These are phyloP conservation scores for Eudorina sp. DNA, from an alignment of 139 green algal species.

Conservation along the genomic window DNA sequence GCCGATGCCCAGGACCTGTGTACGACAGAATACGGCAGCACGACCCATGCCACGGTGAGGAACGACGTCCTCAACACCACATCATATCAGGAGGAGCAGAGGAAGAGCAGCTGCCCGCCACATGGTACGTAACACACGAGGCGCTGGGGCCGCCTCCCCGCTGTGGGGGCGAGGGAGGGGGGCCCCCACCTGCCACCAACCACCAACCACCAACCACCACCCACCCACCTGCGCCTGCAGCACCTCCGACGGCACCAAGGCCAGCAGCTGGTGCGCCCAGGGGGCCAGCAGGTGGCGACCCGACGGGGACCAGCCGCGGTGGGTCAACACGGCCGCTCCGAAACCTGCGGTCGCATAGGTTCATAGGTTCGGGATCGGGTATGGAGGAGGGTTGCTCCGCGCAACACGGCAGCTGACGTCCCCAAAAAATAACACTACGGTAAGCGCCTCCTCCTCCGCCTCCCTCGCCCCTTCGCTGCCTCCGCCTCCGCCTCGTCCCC, in stretches of 20 bases:
- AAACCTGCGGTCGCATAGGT: slow-evolving; percentile 21
- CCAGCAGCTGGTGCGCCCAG: neutral
- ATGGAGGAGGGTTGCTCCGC: too few relatives aligned
- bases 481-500: neutral
- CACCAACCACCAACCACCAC: neutral
- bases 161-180: too few relatives aligned
- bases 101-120: too few relatives aligned
- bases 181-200: neutral
- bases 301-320: neutral
- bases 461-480: neutral
- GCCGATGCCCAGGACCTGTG: neutral
- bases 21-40: too few relatives aligned
- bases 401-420: too few relatives aligned
- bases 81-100: too few relatives aligned
- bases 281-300: neutral
- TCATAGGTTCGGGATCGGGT: too few relatives aligned
- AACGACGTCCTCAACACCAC: too few relatives aligned
- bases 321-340: neutral
- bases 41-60: too few relatives aligned
- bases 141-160: too few relatives aligned
- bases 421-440: neutral
- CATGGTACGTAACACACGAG: too few relatives aligned
- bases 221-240: slow-evolving; percentile 33
- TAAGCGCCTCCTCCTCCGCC: neutral
- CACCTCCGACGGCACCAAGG: neutral